Evolutionary conservation across 345 rosid species (phyloP), one percentile per base, ranked within the genome.

Genomic region (Chamaenerion angustifolium): DNA sequence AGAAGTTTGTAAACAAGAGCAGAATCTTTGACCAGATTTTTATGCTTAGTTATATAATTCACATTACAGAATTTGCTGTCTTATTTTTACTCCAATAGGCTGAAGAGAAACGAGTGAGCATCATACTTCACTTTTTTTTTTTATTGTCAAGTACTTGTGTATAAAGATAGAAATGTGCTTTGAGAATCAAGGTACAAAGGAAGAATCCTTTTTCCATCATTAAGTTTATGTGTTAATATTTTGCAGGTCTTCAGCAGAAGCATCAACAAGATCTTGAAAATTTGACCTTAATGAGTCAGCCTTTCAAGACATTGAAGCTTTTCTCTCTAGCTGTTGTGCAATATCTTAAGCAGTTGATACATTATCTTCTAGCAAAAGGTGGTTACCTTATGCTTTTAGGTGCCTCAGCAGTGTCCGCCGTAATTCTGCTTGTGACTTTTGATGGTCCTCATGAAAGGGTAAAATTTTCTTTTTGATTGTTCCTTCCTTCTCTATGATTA

Each of bases 391-490:
- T 82, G 74, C 81, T 81, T 47, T 19, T 74, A 53, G 73, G 76
- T 48, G 49, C 71, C 57, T 50, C 66, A 52, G 45, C 74, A 10
- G 71, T 52, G 31, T 71, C 66, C 4, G 11, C 62, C 58, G 72
- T 64, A 57, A 52, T 85, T 67, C 61, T 85, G 50, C 85, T 88
- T 52, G 69, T 77, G 46, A 77, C 89, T 17, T 55, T 82, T 48
- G 98, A 88, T 56, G 94, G 84, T 16, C 86, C 88, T 70, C 88
- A 78, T 72, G 96, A 79, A 59, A 85, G 84, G 95, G 96, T 88
- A 72, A 35, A 6, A 7, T 6, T n/a, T 50, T 11, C 42, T 14
- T 43, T 41, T 35, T 3, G 6, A 5, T 31, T 21, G 25, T 21
- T 21, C 25, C 8, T 31, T 31, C 37, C 37, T 31, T 31, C 37